These are phyloP conservation scores for Populus pruinosa DNA, from an alignment of 345 rosid species.

Conservation along the genomic window DNA sequence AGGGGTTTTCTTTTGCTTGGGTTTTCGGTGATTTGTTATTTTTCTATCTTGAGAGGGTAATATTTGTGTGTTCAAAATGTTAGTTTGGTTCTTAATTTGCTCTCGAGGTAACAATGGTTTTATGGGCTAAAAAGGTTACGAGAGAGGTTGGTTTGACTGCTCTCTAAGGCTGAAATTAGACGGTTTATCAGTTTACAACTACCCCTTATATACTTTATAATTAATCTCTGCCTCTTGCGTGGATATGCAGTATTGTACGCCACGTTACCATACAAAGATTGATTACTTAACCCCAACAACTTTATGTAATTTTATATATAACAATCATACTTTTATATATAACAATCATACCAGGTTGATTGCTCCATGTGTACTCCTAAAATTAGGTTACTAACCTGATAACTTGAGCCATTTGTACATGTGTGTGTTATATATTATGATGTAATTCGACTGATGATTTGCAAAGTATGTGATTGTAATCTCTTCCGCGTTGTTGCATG, in stretches of 20 bases:
- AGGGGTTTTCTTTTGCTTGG: neutral
- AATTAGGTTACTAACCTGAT: neutral
- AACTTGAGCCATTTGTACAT: neutral
- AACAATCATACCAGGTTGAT: neutral
- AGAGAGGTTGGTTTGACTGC: slow-evolving; percentile 41
- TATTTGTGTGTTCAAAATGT: neutral
- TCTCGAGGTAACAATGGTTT: slow-evolving; percentile 2
- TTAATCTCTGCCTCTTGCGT: neutral
- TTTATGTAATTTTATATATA: slow-evolving; percentile 14
- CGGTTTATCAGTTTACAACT: slow-evolving; percentile 71
- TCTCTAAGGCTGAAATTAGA: slow-evolving; percentile 34
- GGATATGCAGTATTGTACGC: slow-evolving; percentile 34
- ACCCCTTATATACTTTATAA: slow-evolving; percentile 23
- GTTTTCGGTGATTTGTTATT: neutral
- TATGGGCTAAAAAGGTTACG: slow-evolving; percentile 15
- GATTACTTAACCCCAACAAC: slow-evolving; percentile 76
- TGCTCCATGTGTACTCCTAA: neutral
- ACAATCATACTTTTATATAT: slow-evolving; percentile 1
- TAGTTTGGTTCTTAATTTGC: neutral
- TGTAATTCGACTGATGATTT: neutral
- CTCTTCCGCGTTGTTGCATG: neutral
- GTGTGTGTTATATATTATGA: neutral
- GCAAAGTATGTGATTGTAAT: neutral
- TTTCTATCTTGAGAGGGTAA: slow-evolving; percentile 1
- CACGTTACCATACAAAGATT: slow-evolving; percentile 38